Base-by-base conservation (phyloP, 2,329 filamentous ascomycete genomes). In the Fusarium sublunatum region DNA sequence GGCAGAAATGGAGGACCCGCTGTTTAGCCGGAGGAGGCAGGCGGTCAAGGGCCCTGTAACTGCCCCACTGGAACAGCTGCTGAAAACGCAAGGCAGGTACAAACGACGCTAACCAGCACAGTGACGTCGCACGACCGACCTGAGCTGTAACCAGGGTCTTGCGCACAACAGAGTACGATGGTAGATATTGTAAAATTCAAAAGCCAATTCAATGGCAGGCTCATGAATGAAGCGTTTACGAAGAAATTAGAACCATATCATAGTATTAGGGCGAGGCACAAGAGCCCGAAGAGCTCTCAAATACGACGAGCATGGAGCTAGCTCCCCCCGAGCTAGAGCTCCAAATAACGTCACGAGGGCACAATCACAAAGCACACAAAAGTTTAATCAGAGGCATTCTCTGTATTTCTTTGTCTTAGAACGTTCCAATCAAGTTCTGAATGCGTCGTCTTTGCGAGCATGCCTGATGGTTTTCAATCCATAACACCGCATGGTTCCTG, bases 401-500 rank as follows among this genome's bases (percentile, higher is more conserved):
- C 70, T 70, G 50, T 39, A 64, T 63, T 69, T 62, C 35, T 61
- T 74, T 72, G 64, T 72, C 65, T 65, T 66, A 59, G 36, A 55
- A 68, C 54, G 60, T 69, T 53, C 64, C 65, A 61, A 58, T 62
- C 47, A 59, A 45, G 55, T 67, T 65, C 34, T 54, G 40, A 66
- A 69, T 67, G 65, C 65, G 58, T 65, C 61, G 69, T 68, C 48
- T 45, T 66, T 53, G 53, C 69, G 53, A 68, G 69, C 72, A 72
- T 64, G 55, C 48, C 51, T 67, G 56, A 57, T 68, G 51, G 68
- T 62, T 64, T 60, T 61, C 61, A 53, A 69, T 71, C 70, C 66
- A 61, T 70, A 75, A 74, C 70, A 68, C 69, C 70, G 54, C 61
- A 61, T 65, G 63, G 65, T 70, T 67, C 75, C 74, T 53, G 68